These are phyloP conservation scores for Diaporthe capsici DNA, from an alignment of 2,329 filamentous ascomycete species.

Conservation along the genomic window DNA sequence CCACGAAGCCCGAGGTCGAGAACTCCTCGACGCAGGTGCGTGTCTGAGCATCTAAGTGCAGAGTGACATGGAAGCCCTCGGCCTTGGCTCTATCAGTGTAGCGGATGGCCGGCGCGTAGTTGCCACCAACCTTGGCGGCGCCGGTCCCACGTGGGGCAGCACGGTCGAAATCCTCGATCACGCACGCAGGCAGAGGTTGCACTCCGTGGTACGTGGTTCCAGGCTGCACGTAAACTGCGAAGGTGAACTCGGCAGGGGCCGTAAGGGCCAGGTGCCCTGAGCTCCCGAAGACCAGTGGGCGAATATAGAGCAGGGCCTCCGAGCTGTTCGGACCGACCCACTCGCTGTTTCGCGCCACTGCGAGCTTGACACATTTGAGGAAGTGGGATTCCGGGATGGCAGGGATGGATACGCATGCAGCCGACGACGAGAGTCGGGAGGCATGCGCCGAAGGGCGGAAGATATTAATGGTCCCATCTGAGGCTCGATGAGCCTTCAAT, in stretches of 20 bases:
- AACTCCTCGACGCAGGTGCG: slow-evolving; percentile 94
- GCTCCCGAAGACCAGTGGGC: slow-evolving; percentile 90
- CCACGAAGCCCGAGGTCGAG: slow-evolving; percentile 93
- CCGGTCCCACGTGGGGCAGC: slow-evolving; percentile 93
- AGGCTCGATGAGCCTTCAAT: slow-evolving; percentile 91
- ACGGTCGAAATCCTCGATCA: slow-evolving; percentile 94
- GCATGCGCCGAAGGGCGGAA: slow-evolving; percentile 93
- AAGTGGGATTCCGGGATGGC: slow-evolving; percentile 83
- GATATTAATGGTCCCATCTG: slow-evolving; percentile 81
- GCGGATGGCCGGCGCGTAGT: slow-evolving; percentile 92
- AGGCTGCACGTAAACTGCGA: slow-evolving; percentile 90
- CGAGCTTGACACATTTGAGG: slow-evolving; percentile 80
- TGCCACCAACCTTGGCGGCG: slow-evolving; percentile 93
- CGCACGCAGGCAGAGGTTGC: slow-evolving; percentile 85
- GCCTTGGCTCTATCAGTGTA: slow-evolving; percentile 86
- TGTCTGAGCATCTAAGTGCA: slow-evolving; percentile 90
- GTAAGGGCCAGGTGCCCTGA: slow-evolving; percentile 88
- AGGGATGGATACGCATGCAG: slow-evolving; percentile 86
- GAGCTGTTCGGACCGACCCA: slow-evolving; percentile 92
- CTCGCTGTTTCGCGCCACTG: slow-evolving; percentile 89
- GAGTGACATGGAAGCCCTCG: slow-evolving; percentile 89
- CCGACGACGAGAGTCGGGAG: slow-evolving; percentile 85
- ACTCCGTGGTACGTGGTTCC: slow-evolving; percentile 95
- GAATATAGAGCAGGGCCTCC: slow-evolving; percentile 92
- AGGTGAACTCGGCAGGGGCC: slow-evolving; percentile 92